Conservation (phyloP, 1,284 basidiomycete species). For the Crepidotus sp. region DNA sequence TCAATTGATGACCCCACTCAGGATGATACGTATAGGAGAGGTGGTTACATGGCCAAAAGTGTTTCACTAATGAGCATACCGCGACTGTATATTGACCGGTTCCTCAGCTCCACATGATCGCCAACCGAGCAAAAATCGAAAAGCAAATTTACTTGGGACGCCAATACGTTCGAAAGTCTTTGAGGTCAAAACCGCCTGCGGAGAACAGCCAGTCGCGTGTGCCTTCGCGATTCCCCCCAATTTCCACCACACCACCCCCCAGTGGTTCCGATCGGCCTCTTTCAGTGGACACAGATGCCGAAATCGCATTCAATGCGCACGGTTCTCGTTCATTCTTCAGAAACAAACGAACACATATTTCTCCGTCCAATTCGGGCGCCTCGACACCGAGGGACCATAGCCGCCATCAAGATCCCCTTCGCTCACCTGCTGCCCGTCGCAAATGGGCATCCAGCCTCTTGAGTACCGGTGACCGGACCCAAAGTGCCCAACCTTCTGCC, state of each 20-base stretch:
- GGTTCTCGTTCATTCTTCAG: slow-evolving; percentile 41
- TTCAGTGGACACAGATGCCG: slow-evolving; percentile 53
- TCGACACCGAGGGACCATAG: slow-evolving; percentile 18
- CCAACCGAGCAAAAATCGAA: slow-evolving; percentile 75
- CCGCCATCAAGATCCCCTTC: slow-evolving; percentile 28
- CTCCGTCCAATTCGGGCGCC: slow-evolving; percentile 12
- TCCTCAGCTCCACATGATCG: slow-evolving; percentile 81
- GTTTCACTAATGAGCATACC: slow-evolving; percentile 12
- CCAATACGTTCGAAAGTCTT: slow-evolving; percentile 54
- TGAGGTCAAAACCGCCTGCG: slow-evolving; percentile 25
- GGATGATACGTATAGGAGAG: slow-evolving; percentile 79
- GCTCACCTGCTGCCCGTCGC: slow-evolving; percentile 33
- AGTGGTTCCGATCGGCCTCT: slow-evolving; percentile 41
- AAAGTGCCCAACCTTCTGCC: neutral
- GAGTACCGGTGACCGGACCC: slow-evolving; percentile 12
- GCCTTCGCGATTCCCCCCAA: neutral
- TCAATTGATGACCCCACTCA: neutral
- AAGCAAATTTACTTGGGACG: slow-evolving; percentile 79
- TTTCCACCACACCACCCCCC: slow-evolving; percentile 23
- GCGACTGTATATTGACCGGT: neutral
- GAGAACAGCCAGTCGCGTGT: slow-evolving; percentile 13
- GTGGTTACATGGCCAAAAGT: slow-evolving; percentile 95
- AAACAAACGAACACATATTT: slow-evolving; percentile 16
- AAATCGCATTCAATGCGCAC: slow-evolving; percentile 38
- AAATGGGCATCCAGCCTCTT: slow-evolving; percentile 40